Base-by-base conservation (phyloP, 2,329 filamentous ascomycete species). In the Fusarium subglutinans region DNA sequence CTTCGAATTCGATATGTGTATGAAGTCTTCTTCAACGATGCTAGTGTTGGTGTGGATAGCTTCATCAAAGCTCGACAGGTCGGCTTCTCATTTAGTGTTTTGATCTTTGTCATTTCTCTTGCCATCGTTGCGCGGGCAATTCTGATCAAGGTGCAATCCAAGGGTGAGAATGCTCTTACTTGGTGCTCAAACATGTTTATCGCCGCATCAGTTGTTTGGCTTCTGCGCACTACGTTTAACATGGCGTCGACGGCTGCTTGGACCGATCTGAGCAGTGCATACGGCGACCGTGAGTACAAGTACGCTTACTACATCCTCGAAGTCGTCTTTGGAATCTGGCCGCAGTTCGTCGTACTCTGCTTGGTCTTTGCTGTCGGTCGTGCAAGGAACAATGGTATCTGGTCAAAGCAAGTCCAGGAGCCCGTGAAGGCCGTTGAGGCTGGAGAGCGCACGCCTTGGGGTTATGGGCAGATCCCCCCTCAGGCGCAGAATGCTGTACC, bases 291-390 rank as follows among this genome's bases (percentile, higher is more conserved):
- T 3, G 3, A 17, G 1, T 70, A 43, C 12, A n/a, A 66, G 8
- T 37, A 28, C 5, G 74, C 70, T 38, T 69, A 72, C 22, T 47
- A 69, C 33, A 68, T 81, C 6, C 43, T 81, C 26, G 63, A 77
- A 3, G 60, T 76, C 24, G 8, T 82, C 45, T 69, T 82, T 13
- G 54, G 50, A 11, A 58, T 67, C 4, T 80, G 77, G 76, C 73
- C 78, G 1, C 62, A 70, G 6, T 78, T 83, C 35, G 57, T 76
- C 13, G 59, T 79, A 7, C 70, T 81, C 12, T 56, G 63, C 18
- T 38, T 82, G 18, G 62, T 81, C 3, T 81, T 80, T 43, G 64
- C 66, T 13, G 63, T 83, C 6, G 81, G 79, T 2, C 57, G 51
- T 7, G 76, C 73, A 14, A 80, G 75, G 26, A 37, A 54, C 10